A percentile compares a stretch with the other conserved stretches of the same genome.
Conservation (phyloP, 2,329 filamentous ascomycete genomes). For the Emmonsia crescens region DNA sequence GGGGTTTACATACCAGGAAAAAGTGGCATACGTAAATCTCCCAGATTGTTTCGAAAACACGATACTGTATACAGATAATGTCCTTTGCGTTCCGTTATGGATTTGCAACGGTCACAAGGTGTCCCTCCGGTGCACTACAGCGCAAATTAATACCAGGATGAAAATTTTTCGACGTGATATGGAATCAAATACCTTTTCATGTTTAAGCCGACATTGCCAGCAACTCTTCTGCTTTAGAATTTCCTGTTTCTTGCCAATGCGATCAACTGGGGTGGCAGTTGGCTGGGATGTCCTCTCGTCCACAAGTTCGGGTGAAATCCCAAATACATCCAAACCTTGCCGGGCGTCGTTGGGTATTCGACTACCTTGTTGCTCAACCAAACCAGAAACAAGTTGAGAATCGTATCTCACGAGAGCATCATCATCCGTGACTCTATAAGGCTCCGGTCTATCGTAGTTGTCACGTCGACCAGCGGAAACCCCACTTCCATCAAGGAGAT, state of each 20-base stretch:
- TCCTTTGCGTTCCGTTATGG: not conserved
- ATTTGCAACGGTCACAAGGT: not conserved
- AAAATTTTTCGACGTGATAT: not conserved
- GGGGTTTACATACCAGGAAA: not conserved
- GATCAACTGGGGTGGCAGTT: not conserved
- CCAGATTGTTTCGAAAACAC: not conserved
- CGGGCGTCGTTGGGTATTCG: not conserved
- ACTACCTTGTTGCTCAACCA: not conserved
- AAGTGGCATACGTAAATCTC: not conserved
- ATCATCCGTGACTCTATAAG: not conserved
- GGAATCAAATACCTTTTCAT: not conserved
- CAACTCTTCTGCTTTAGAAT: not conserved
- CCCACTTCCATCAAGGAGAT: not conserved
- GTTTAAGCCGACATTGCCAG: not conserved
- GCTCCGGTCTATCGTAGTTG: not conserved
- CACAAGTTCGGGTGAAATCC: not conserved
- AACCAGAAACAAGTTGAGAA: not conserved
- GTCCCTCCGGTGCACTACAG: not conserved
- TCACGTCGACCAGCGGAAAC: not conserved
- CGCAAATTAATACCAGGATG: not conserved
- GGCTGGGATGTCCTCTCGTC: not conserved
- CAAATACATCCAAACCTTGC: not conserved
- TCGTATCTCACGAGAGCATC: not conserved
- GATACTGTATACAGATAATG: not conserved
- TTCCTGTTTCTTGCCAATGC: not conserved